These are phyloP conservation scores for Neurospora tetraspora DNA, from an alignment of 495 filamentous ascomycete species.

Conservation along the genomic window DNA sequence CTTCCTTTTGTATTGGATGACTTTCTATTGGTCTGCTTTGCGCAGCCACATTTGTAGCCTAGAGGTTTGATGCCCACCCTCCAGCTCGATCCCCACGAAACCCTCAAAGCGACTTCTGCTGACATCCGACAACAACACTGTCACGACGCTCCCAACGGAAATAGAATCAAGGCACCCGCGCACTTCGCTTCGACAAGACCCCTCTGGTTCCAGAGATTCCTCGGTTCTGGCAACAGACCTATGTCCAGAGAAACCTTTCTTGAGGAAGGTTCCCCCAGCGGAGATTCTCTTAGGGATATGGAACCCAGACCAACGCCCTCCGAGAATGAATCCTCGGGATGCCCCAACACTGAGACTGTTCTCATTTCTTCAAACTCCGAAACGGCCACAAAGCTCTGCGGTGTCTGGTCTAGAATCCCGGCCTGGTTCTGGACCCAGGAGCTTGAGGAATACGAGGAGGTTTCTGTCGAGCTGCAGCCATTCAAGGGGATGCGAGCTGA, in stretches of 20 bases:
- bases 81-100: neutral
- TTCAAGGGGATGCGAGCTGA: neutral
- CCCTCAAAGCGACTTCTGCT: neutral
- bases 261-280: neutral
- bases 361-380: neutral
- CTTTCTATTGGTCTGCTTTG: neutral
- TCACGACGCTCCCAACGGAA: neutral
- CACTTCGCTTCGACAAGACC: neutral
- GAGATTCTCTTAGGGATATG: neutral
- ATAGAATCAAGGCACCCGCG: neutral
- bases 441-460: too few relatives aligned
- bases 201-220: neutral
- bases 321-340: neutral
- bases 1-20: neutral
- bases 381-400: neutral
- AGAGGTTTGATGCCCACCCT: neutral
- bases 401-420: neutral
- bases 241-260: neutral
- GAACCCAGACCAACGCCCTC: accelerated
- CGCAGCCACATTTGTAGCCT: neutral
- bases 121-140: neutral
- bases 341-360: accelerated
- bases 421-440: neutral
- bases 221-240: neutral
- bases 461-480: neutral